Evolutionary conservation across 2,329 filamentous ascomycete genomes (phyloP).

Genomic region (Claviceps monticola): DNA sequence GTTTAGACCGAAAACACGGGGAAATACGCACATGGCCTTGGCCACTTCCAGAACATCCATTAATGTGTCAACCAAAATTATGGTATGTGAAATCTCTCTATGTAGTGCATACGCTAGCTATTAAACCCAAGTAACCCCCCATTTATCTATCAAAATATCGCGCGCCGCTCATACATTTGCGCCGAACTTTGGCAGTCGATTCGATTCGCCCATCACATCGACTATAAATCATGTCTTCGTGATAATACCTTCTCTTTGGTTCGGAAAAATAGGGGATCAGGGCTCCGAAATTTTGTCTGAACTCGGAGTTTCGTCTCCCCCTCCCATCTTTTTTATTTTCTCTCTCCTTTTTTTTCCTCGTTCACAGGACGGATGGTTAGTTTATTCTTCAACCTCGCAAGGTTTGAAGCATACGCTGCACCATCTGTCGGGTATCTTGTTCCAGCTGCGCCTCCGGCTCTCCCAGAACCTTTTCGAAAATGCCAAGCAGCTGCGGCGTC

Average conservation of each 20-base stretch:
- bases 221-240: neutral
- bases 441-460: conserved; percentile 65
- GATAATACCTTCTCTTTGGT: neutral
- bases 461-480: conserved; percentile 61
- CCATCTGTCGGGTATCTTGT: conserved; percentile 51
- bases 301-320: neutral
- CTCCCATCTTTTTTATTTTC: neutral
- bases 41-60: no score
- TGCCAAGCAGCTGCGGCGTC: conserved; percentile 52
- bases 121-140: no score
- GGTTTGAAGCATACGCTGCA: conserved; percentile 47
- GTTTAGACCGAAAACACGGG: no score
- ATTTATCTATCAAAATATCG: neutral
- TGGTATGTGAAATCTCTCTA: no score
- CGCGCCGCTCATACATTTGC: neutral
- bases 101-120: no score
- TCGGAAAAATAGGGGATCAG: neutral
- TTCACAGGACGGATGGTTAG: neutral
- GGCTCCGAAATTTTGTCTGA: neutral
- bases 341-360: neutral
- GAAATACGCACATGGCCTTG: no score
- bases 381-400: conserved; percentile 12
- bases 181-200: conserved; percentile 2
- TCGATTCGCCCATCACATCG: conserved; percentile 2
- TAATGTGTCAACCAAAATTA: no score